Evolutionary conservation across 257 asterid genomes (phyloP).

Genomic region (Lycium ferocissimum): DNA sequence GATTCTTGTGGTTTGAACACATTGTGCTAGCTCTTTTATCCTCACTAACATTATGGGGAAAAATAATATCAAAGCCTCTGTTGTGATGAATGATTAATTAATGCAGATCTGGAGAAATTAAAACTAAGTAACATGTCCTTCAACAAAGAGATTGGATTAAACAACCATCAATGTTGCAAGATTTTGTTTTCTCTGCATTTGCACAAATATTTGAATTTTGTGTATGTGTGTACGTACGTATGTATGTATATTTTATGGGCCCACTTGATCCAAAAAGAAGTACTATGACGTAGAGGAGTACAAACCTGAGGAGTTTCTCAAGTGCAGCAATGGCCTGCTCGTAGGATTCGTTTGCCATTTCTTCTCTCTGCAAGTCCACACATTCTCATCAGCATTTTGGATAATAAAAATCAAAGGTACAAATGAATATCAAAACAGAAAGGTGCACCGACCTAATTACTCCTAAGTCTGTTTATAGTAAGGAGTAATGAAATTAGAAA

Average conservation of each 20-base stretch:
- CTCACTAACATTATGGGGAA: too few species aligned
- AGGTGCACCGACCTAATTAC: neutral
- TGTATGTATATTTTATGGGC: neutral
- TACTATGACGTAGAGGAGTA: neutral
- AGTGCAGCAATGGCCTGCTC: constrained; percentile 87
- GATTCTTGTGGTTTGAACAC: neutral
- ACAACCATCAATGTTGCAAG: neutral
- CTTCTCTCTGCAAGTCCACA: constrained; percentile 68
- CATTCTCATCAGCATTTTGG: constrained; percentile 19
- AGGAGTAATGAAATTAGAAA: neutral
- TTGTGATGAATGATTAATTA: neutral
- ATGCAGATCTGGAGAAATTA: neutral
- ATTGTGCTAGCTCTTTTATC: too few species aligned
- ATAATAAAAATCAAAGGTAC: neutral
- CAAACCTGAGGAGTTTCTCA: constrained; percentile 82
- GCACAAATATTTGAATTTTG: neutral
- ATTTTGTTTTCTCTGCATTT: neutral
- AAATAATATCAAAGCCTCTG: too few species aligned
- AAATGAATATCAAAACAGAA: neutral
- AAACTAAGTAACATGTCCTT: neutral
- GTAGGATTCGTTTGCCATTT: constrained; percentile 70
- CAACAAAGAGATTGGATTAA: neutral
- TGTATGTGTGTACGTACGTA: neutral
- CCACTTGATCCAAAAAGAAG: neutral
- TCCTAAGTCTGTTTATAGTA: neutral